A percentile compares a stretch with the other conserved stretches of the same genome.
Evolutionary conservation across 2,329 filamentous ascomycete genomes (phyloP).

Genomic region (Thelonectria blattea): DNA sequence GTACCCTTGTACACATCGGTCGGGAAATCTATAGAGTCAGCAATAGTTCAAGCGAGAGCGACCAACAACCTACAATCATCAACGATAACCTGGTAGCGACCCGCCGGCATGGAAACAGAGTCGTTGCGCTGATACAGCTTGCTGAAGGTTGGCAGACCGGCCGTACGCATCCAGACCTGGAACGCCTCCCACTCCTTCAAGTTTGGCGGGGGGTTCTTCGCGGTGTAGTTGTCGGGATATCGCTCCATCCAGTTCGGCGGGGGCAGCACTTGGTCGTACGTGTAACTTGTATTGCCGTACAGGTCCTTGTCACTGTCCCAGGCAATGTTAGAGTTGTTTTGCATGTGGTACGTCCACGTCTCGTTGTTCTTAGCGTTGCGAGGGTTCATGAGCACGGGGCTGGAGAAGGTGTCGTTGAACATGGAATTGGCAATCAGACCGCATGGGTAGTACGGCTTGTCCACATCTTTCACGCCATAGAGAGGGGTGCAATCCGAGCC

Average conservation of each 20-base stretch:
- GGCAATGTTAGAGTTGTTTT: conserved; percentile 75
- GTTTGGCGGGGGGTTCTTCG: conserved; percentile 69
- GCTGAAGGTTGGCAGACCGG: conserved; percentile 91
- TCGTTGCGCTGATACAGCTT: conserved; percentile 91
- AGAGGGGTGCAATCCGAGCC: conserved; percentile 79
- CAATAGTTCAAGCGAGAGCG: conserved; percentile 4
- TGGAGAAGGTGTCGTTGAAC: conserved; percentile 90
- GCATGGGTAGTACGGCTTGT: conserved; percentile 87
- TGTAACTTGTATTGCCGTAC: conserved; percentile 75
- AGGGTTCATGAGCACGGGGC: conserved; percentile 66
- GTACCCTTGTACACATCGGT: conserved; percentile 81
- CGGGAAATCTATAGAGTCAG: conserved; percentile 70
- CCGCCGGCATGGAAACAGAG: conserved; percentile 66
- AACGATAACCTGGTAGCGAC: conserved; percentile 79
- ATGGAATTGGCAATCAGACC: conserved; percentile 95
- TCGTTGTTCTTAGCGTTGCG: conserved; percentile 38
- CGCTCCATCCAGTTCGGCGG: conserved; percentile 83
- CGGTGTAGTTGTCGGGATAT: conserved; percentile 74
- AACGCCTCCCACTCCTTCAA: conserved; percentile 81
- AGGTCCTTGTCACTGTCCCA: conserved; percentile 85
- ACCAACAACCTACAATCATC: conserved; percentile 69
- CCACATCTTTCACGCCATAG: conserved; percentile 54
- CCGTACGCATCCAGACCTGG: conserved; percentile 99
- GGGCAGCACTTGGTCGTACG: conserved; percentile 69
- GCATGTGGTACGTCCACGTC: conserved; percentile 73